Evolutionary conservation across 2,329 filamentous ascomycete species (phyloP).

Genomic region (Thyridium curvatum): DNA sequence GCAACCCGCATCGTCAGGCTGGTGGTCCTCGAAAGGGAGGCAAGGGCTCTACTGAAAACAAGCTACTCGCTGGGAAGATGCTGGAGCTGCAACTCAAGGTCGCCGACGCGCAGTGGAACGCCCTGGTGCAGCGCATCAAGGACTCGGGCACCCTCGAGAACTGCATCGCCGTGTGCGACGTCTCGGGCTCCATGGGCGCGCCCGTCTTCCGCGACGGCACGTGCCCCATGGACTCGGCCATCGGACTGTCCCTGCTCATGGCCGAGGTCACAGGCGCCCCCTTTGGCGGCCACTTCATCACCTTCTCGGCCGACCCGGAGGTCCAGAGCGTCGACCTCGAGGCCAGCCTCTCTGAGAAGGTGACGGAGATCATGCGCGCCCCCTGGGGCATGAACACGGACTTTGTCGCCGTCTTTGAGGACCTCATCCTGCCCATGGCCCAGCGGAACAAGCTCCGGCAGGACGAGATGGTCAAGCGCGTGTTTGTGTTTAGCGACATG

Average conservation of each 20-base stretch:
- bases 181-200: slow-evolving; percentile 44
- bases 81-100: slow-evolving; percentile 26
- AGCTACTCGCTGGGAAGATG: slow-evolving; percentile 20
- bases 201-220: slow-evolving; percentile 37
- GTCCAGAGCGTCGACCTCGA: slow-evolving; percentile 33
- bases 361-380: slow-evolving; percentile 18
- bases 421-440: slow-evolving; percentile 48
- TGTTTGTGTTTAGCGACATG: slow-evolving; percentile 58
- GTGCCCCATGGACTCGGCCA: slow-evolving; percentile 42
- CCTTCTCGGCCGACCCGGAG: slow-evolving; percentile 36
- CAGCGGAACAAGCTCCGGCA: slow-evolving; percentile 38
- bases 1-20: too few relatives aligned
- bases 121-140: slow-evolving; percentile 49
- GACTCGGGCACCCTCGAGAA: slow-evolving; percentile 46
- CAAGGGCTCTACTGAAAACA: slow-evolving; percentile 1
- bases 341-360: slow-evolving; percentile 33
- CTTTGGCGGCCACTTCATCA: slow-evolving; percentile 49
- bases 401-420: slow-evolving; percentile 47
- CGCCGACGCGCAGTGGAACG: slow-evolving; percentile 47
- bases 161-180: slow-evolving; percentile 52
- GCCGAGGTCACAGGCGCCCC: slow-evolving; percentile 45
- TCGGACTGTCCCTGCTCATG: slow-evolving; percentile 50
- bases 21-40: too few relatives aligned
- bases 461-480: slow-evolving; percentile 54
- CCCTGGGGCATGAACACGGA: slow-evolving; percentile 41